phyloP scores from a whole-genome alignment of 345 rosid genomes.

The Salix udensis region DNA sequence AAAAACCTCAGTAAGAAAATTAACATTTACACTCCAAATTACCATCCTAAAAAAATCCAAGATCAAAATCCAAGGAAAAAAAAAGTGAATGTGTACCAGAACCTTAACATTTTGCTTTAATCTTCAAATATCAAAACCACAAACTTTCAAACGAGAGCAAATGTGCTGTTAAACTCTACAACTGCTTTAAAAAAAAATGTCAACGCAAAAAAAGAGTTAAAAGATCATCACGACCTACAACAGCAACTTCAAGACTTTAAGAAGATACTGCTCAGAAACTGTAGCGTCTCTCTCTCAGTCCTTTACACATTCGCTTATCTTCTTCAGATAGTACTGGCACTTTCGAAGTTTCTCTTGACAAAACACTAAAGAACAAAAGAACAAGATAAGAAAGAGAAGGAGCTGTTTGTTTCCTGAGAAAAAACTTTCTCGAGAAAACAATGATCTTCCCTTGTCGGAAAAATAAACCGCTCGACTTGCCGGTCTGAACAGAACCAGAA shows the following conservation, averaged over 20 bases:
- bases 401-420: slow-evolving; percentile 27
- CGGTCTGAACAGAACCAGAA: slow-evolving; percentile 28
- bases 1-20: neutral
- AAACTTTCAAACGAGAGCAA: neutral
- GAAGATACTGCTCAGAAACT: slow-evolving; percentile 16
- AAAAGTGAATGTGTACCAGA: neutral
- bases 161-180: neutral
- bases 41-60: neutral
- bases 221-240: slow-evolving; percentile 52
- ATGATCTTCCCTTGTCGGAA: neutral
- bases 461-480: neutral
- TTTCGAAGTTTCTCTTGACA: slow-evolving; percentile 9
- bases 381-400: neutral
- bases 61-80: neutral
- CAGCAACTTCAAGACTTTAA: slow-evolving; percentile 14
- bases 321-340: slow-evolving; percentile 17
- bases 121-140: slow-evolving; percentile 2
- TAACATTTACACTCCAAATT: neutral
- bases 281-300: slow-evolving; percentile 13
- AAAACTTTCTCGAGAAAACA: slow-evolving; percentile 17
- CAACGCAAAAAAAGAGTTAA: neutral
- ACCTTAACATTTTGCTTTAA: slow-evolving; percentile 3
- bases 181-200: neutral
- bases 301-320: slow-evolving; percentile 34
- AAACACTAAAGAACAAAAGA: neutral